phyloP scores from a whole-genome alignment of 2,329 filamentous ascomycete genomes.

The Arthrobotrys conoides region DNA sequence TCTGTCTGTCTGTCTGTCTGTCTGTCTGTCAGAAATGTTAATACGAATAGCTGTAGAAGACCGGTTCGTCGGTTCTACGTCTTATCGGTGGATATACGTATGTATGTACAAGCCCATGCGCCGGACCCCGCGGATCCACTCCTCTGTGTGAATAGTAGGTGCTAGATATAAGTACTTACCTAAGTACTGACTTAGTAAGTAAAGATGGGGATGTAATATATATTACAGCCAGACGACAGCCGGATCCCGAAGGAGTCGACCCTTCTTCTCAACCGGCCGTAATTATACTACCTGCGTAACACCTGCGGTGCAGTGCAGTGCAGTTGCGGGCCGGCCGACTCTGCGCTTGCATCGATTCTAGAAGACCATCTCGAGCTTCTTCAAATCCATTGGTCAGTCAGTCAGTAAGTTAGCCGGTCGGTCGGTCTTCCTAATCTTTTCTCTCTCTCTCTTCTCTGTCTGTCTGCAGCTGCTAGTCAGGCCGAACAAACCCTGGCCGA shows the following conservation, averaged over 20 bases:
- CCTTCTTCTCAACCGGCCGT: background rate
- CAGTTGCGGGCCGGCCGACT: slow-evolving; percentile 34
- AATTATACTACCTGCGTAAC: background rate
- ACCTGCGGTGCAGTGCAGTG: too few species aligned
- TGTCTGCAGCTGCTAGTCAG: background rate
- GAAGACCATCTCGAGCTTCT: background rate
- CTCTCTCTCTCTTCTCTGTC: slow-evolving; percentile 23
- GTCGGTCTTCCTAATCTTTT: slow-evolving; percentile 5
- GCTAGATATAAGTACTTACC: too few species aligned
- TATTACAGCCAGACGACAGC: background rate
- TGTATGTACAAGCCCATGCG: background rate
- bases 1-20: too few species aligned
- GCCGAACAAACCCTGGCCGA: slow-evolving; percentile 22
- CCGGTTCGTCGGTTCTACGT: background rate
- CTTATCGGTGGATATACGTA: slow-evolving; percentile 19
- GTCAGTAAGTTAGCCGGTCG: background rate
- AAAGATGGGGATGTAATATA: too few species aligned
- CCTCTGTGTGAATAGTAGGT: too few species aligned
- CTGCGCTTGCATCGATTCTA: slow-evolving; percentile 1
- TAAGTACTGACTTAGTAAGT: too few species aligned
- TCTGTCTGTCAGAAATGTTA: too few species aligned
- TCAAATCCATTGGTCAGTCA: slow-evolving; percentile 10
- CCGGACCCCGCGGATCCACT: slow-evolving; percentile 22
- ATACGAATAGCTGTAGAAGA: background rate
- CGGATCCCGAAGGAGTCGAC: background rate